A percentile compares a stretch with the other conserved stretches of the same genome.
phyloP scores from a whole-genome alignment of 2,329 filamentous ascomycete species.

The Ceratocystis huliohia region DNA sequence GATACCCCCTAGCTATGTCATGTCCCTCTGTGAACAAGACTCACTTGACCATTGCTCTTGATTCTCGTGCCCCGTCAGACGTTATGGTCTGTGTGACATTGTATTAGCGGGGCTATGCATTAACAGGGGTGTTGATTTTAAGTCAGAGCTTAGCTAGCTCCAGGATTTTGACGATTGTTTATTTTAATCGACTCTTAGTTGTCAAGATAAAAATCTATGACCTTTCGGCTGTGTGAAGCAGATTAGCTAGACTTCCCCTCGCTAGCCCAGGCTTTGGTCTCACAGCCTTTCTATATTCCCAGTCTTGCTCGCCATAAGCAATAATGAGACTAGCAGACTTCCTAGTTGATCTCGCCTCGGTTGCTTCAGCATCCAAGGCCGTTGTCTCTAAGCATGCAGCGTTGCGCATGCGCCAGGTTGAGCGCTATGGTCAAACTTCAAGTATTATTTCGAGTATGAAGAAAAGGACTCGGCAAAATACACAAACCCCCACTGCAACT shows the following conservation, averaged over 20 bases:
- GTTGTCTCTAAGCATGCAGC: slow-evolving; percentile 52
- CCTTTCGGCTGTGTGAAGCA: neutral
- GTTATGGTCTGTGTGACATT: neutral
- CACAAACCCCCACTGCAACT: neutral
- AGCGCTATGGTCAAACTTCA: slow-evolving; percentile 37
- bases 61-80: neutral
- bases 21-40: neutral
- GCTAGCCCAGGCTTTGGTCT: neutral
- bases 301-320: neutral
- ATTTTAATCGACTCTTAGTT: neutral
- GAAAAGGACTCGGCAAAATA: slow-evolving; percentile 21
- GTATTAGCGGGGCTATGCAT: slow-evolving; percentile 4
- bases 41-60: no score
- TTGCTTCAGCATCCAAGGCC: slow-evolving; percentile 56
- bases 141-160: slow-evolving; percentile 1
- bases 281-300: neutral
- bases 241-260: neutral
- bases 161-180: neutral
- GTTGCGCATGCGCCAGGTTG: slow-evolving; percentile 42
- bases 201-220: neutral
- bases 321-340: slow-evolving; percentile 52
- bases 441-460: slow-evolving; percentile 32
- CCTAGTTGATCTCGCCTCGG: slow-evolving; percentile 54
- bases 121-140: neutral
- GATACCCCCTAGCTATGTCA: neutral